These are phyloP conservation scores for Monsonia emarginata DNA, from an alignment of 441 rosid species.

Conservation along the genomic window DNA sequence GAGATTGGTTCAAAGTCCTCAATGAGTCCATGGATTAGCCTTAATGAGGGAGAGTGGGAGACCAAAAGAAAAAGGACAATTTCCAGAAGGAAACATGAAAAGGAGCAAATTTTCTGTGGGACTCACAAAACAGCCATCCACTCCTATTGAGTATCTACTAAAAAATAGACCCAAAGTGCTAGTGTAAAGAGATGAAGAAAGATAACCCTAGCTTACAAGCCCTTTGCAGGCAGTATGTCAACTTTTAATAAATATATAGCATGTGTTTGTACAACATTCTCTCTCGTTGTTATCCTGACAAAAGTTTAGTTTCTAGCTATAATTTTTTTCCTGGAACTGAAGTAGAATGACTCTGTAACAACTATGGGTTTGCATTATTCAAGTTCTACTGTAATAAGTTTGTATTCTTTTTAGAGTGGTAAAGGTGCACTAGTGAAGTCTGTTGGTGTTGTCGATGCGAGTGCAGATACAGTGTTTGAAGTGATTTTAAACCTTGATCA, in stretches of 20 bases:
- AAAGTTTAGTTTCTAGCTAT: constrained; percentile 2
- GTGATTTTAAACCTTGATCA: constrained; percentile 64
- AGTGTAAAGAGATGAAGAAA: neutral
- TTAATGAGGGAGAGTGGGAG: neutral
- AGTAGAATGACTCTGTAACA: constrained; percentile 4
- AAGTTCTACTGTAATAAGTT: constrained; percentile 8
- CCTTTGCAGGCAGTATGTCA: neutral
- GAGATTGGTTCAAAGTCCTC: neutral
- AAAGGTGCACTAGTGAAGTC: constrained; percentile 87
- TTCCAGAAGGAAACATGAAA: neutral
- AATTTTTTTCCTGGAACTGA: neutral
- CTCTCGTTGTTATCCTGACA: neutral
- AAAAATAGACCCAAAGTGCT: neutral
- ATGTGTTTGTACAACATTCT: neutral
- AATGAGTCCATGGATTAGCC: neutral
- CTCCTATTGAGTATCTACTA: neutral
- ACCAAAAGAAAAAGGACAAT: neutral
- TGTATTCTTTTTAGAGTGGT: constrained; percentile 42
- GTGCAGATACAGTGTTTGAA: constrained; percentile 84
- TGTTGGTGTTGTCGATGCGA: constrained; percentile 77
- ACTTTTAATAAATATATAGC: neutral
- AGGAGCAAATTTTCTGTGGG: neutral
- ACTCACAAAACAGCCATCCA: constrained; percentile 4
- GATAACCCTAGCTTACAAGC: neutral
- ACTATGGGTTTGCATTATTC: constrained; percentile 11